Percentiles rank a stretch among this genome's conserved stretches.
Evolutionary conservation across 495 filamentous ascomycete genomes (phyloP).

Genomic region (Thozetella sp.): DNA sequence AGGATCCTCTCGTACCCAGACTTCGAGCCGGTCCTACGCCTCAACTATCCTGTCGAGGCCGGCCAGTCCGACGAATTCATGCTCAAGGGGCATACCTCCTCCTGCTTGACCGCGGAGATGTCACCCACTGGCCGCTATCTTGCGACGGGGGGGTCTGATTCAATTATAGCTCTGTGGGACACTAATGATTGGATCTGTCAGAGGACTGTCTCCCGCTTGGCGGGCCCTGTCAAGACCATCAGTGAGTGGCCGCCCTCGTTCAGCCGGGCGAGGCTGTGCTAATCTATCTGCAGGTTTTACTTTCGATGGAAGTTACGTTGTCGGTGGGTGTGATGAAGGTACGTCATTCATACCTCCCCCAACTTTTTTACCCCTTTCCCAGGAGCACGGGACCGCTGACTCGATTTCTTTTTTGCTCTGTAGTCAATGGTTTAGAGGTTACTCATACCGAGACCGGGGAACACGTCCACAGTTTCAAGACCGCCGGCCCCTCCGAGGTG

Average conservation of each 20-base stretch:
- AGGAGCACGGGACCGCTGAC: not conserved
- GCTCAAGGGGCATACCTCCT: conserved; percentile 81
- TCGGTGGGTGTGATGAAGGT: conserved; percentile 84
- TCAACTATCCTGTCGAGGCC: conserved; percentile 32
- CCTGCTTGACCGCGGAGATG: conserved; percentile 70
- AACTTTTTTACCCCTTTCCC: not conserved
- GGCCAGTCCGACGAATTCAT: conserved; percentile 51
- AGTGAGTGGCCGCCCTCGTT: conserved; percentile 39
- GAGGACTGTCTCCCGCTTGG: conserved; percentile 74
- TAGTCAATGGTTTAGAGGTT: conserved; percentile 63
- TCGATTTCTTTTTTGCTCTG: conserved; percentile 7
- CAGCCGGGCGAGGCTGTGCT: conserved; percentile 13
- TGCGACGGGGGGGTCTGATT: conserved; percentile 87
- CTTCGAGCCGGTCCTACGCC: conserved; percentile 45
- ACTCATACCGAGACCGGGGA: conserved; percentile 91
- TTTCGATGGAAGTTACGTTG: conserved; percentile 87
- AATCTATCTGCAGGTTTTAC: conserved; percentile 59
- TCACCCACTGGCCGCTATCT: conserved; percentile 79
- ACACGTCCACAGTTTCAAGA: conserved; percentile 76
- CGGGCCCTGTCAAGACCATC: conserved; percentile 80
- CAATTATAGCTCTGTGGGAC: conserved; percentile 88
- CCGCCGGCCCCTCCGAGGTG: conserved; percentile 59
- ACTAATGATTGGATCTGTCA: conserved; percentile 90
- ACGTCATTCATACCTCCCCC: conserved; percentile 26
- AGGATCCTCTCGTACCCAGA: conserved; percentile 78